Conservation (phyloP, 2,329 filamentous ascomycete species). For the Celoporthe dispersa region DNA sequence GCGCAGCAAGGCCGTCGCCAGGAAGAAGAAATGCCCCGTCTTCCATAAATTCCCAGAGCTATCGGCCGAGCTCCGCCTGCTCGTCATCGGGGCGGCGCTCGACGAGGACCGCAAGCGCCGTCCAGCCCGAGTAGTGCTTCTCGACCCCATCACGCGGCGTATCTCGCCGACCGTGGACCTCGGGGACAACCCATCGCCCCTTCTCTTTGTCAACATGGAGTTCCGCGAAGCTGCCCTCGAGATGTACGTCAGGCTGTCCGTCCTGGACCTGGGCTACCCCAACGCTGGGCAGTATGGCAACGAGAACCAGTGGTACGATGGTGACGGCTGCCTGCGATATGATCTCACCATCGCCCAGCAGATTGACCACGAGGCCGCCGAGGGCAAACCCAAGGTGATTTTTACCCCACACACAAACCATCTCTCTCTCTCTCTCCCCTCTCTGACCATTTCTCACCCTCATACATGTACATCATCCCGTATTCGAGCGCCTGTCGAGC, state of each 20-base stretch:
- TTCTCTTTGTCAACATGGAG: slow-evolving; percentile 13
- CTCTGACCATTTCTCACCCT: neutral
- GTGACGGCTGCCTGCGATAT: neutral
- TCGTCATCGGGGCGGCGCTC: slow-evolving; percentile 14
- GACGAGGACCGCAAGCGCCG: slow-evolving; percentile 2
- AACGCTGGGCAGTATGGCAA: neutral
- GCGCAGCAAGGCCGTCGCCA: neutral
- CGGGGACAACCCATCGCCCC: neutral
- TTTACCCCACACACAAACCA: too few relatives aligned
- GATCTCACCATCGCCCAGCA: neutral
- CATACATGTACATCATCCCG: neutral
- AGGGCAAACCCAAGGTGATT: neutral
- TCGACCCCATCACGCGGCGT: slow-evolving; percentile 8
- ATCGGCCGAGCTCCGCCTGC: slow-evolving; percentile 17
- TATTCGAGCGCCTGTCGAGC: neutral
- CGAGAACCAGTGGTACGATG: neutral
- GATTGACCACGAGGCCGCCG: neutral
- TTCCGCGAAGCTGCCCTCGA: slow-evolving; percentile 11
- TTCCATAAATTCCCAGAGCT: slow-evolving; percentile 14
- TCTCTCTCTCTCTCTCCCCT: neutral
- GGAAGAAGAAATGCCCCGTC: neutral
- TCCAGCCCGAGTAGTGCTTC: slow-evolving; percentile 8
- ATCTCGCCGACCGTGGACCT: slow-evolving; percentile 19
- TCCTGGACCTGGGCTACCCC: neutral
- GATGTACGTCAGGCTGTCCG: slow-evolving; percentile 9